Evolutionary conservation across 2,329 filamentous ascomycete genomes (phyloP).

Genomic region (Diaporthe sp.): DNA sequence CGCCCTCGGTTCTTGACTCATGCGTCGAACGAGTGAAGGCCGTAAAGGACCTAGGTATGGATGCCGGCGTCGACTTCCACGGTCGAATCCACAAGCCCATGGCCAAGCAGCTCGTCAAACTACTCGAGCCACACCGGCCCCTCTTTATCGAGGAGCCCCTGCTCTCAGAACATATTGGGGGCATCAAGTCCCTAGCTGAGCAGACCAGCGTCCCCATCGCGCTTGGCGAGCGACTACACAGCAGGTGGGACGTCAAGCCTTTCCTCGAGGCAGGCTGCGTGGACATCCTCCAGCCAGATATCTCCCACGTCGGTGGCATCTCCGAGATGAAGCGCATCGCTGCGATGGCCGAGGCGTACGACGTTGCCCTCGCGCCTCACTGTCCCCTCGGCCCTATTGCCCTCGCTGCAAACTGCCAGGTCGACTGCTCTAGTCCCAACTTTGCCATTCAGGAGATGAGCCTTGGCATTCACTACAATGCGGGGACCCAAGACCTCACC

Average conservation of each 20-base stretch:
- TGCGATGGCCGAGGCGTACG: slow-evolving; percentile 73
- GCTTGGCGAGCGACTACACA: slow-evolving; percentile 73
- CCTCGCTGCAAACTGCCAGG: slow-evolving; percentile 72
- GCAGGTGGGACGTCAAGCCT: slow-evolving; percentile 73
- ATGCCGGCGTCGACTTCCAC: slow-evolving; percentile 77
- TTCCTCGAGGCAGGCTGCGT: slow-evolving; percentile 72
- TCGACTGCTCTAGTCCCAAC: slow-evolving; percentile 66
- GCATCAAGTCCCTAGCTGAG: slow-evolving; percentile 68
- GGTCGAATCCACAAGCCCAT: slow-evolving; percentile 78
- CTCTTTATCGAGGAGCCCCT: slow-evolving; percentile 77
- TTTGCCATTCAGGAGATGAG: slow-evolving; percentile 78
- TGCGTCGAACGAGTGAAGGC: slow-evolving; percentile 71
- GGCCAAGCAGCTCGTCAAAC: slow-evolving; percentile 75
- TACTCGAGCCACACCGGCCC: slow-evolving; percentile 71
- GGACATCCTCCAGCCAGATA: slow-evolving; percentile 75
- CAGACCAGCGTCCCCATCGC: slow-evolving; percentile 72
- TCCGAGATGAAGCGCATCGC: slow-evolving; percentile 73
- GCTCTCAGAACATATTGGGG: slow-evolving; percentile 70
- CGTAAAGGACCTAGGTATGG: slow-evolving; percentile 74
- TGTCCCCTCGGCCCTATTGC: slow-evolving; percentile 75
- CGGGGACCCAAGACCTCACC: slow-evolving; percentile 67
- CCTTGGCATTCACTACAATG: slow-evolving; percentile 77
- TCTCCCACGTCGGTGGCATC: slow-evolving; percentile 74
- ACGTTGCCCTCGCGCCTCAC: slow-evolving; percentile 74
- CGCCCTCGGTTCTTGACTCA: slow-evolving; percentile 66